These are phyloP conservation scores for Xenoacremonium recifei DNA, from an alignment of 2,329 filamentous ascomycete genomes.

Conservation along the genomic window DNA sequence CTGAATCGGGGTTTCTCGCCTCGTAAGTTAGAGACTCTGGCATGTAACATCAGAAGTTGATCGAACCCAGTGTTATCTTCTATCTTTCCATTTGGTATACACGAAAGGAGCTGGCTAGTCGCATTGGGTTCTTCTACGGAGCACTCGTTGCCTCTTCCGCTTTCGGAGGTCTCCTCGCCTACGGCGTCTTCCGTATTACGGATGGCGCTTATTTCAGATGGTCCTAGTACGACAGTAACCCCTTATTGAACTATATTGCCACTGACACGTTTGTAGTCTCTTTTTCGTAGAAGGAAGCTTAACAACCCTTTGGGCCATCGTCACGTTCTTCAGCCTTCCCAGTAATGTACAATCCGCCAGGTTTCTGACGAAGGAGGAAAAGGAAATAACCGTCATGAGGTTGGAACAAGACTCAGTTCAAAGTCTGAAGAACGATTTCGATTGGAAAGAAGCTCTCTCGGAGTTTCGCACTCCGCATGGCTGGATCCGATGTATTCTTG, in stretches of 20 bases:
- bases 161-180: constrained; percentile 1
- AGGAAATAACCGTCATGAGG: constrained; percentile 1
- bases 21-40: constrained; percentile 8
- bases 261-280: too few relatives aligned
- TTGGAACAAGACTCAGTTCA: constrained; percentile 5
- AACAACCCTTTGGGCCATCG: background rate
- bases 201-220: background rate
- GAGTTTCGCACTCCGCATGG: background rate
- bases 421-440: background rate
- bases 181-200: constrained; percentile 2
- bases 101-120: constrained; percentile 5
- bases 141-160: constrained; percentile 6
- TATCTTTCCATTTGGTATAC: constrained; percentile 11
- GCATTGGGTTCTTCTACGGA: constrained; percentile 9
- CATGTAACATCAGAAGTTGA: too few relatives aligned
- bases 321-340: background rate
- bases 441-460: background rate
- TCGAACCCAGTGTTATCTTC: constrained; percentile 2
- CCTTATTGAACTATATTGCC: too few relatives aligned
- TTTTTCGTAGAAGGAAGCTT: background rate
- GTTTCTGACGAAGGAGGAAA: constrained; percentile 6
- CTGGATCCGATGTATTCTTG: constrained; percentile 4
- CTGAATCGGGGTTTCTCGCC: constrained; percentile 7
- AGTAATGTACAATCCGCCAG: background rate
- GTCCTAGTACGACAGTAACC: too few relatives aligned